Evolutionary conservation across 305 asterid species (phyloP).

Genomic region (Salvia sclarea): DNA sequence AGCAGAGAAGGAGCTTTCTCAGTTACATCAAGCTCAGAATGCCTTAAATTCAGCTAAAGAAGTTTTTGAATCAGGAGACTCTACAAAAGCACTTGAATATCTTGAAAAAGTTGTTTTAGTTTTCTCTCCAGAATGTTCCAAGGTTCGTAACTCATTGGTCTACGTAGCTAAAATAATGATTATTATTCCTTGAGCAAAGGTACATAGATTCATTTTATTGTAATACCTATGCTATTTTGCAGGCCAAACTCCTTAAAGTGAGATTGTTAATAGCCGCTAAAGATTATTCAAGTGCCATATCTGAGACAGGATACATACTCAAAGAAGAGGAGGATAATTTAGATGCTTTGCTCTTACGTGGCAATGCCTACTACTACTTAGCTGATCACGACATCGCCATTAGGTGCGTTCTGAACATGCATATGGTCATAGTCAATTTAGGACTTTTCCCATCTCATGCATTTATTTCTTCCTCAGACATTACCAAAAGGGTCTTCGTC

Average conservation of each 20-base stretch:
- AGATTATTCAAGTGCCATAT: conserved; percentile 77
- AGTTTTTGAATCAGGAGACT: conserved; percentile 67
- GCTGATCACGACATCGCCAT: conserved; percentile 90
- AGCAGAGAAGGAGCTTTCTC: conserved; percentile 86
- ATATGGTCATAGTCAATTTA: background rate
- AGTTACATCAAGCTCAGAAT: conserved; percentile 66
- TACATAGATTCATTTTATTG: conserved; percentile 4
- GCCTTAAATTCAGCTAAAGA: conserved; percentile 65
- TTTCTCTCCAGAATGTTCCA: conserved; percentile 85
- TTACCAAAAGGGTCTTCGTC: conserved; percentile 88
- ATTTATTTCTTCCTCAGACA: conserved; percentile 52
- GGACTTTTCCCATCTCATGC: background rate
- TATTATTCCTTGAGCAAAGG: conserved; percentile 4
- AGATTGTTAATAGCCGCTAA: conserved; percentile 59
- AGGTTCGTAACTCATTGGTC: conserved; percentile 52
- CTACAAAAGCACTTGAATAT: conserved; percentile 62
- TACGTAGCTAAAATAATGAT: background rate
- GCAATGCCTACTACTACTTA: conserved; percentile 88
- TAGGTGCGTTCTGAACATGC: conserved; percentile 45
- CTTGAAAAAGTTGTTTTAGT: conserved; percentile 79
- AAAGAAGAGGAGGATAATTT: conserved; percentile 85
- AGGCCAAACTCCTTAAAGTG: conserved; percentile 83
- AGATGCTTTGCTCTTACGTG: conserved; percentile 81
- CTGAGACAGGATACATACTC: conserved; percentile 84
- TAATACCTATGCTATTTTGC: conserved; percentile 30